Evolutionary conservation across 768 basidiomycete genomes (phyloP).

Genomic region (Tricholoma saponaceum): DNA sequence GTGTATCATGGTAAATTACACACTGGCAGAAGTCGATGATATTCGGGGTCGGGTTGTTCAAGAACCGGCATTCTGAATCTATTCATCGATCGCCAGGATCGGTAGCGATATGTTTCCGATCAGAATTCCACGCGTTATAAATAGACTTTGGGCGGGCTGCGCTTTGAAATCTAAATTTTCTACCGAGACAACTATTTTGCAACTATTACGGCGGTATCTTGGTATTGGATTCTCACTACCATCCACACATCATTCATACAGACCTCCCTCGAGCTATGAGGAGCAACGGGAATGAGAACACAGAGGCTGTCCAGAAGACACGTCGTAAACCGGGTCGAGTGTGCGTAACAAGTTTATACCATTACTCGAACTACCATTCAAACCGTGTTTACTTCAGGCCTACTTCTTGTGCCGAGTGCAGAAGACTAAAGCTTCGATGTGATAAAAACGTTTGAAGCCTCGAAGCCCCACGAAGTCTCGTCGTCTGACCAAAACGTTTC

Average conservation of each 20-base stretch:
- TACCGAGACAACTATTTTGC: background rate
- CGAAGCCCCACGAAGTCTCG: background rate
- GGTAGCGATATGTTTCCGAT: too few species aligned
- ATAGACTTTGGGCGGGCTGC: too few species aligned
- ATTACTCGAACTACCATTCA: background rate
- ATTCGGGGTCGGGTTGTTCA: too few species aligned
- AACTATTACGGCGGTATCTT: background rate
- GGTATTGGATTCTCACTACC: background rate
- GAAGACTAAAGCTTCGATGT: conserved; percentile 61
- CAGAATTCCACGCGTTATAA: too few species aligned
- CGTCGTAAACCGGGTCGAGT: conserved; percentile 47
- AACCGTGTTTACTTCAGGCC: conserved; percentile 27
- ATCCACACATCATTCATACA: background rate
- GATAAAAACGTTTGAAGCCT: conserved; percentile 49
- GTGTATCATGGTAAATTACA: too few species aligned
- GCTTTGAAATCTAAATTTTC: too few species aligned
- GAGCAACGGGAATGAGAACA: conserved; percentile 6
- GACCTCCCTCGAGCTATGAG: background rate
- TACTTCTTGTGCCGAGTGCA: conserved; percentile 49
- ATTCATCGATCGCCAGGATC: too few species aligned
- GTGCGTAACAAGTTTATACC: conserved; percentile 18
- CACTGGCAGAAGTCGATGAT: too few species aligned
- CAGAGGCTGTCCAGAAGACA: conserved; percentile 13
- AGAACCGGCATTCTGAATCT: too few species aligned
- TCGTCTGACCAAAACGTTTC: background rate